phyloP scores from a whole-genome alignment of 208 protist genomes.

The Acanthamoeba lenticulata region DNA sequence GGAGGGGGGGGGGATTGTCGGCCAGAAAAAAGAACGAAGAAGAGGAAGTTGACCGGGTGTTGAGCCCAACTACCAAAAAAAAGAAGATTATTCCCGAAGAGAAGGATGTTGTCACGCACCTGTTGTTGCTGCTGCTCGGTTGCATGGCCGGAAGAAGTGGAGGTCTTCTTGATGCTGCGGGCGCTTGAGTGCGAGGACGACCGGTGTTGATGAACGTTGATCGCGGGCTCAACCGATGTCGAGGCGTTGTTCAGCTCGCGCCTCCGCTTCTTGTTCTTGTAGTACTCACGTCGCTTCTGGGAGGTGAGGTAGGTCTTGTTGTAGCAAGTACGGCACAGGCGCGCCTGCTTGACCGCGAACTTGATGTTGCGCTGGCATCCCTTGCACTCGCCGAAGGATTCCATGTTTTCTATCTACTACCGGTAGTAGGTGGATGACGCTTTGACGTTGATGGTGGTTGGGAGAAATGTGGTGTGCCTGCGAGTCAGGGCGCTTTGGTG shows the following conservation, averaged over 20 bases:
- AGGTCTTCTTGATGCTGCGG: not conserved
- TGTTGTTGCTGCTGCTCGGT: too few species aligned
- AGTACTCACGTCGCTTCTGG: constrained; percentile 49
- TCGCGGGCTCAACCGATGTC: not conserved
- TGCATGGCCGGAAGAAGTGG: not conserved
- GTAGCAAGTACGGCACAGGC: constrained; percentile 46
- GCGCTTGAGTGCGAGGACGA: not conserved
- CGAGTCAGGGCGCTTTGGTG: not conserved
- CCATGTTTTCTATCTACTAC: too few species aligned
- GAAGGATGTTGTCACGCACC: too few species aligned
- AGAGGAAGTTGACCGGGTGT: not conserved
- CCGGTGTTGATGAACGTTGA: not conserved
- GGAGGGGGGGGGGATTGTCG: not conserved
- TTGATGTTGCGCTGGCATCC: constrained; percentile 47
- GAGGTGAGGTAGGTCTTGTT: constrained; percentile 52
- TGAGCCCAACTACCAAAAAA: too few species aligned
- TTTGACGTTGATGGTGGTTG: not conserved
- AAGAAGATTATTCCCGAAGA: too few species aligned
- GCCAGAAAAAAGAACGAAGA: not conserved
- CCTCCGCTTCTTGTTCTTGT: constrained; percentile 61
- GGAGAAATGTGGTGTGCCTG: not conserved
- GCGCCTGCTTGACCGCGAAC: constrained; percentile 42
- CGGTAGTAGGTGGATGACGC: too few species aligned
- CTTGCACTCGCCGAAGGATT: constrained; percentile 9
- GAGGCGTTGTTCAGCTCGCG: not conserved